Evolutionary conservation across 2,329 filamentous ascomycete genomes (phyloP).

Genomic region (Dichotomopilus funicola): DNA sequence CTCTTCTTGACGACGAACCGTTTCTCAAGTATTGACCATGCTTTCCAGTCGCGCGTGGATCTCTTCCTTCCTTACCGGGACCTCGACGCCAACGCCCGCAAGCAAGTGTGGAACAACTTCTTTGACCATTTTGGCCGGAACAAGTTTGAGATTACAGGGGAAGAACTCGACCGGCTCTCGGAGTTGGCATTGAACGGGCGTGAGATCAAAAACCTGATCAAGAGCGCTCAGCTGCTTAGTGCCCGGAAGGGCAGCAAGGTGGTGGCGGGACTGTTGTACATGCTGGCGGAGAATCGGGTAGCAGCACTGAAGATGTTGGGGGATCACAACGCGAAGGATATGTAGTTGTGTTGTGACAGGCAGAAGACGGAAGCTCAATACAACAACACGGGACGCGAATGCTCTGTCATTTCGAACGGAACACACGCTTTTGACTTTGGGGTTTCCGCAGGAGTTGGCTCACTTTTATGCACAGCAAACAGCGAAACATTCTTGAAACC

Average conservation of each 20-base stretch:
- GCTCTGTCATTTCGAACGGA: background rate
- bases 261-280: constrained; percentile 26
- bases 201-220: constrained; percentile 46
- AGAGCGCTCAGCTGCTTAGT: constrained; percentile 33
- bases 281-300: constrained; percentile 30
- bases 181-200: constrained; percentile 40
- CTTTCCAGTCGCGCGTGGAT: constrained; percentile 34
- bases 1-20: constrained; percentile 35
- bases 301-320: constrained; percentile 14
- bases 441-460: no score
- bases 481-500: no score
- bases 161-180: constrained; percentile 32
- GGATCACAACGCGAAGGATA: background rate
- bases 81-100: constrained; percentile 25
- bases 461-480: no score
- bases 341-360: background rate
- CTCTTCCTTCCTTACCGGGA: constrained; percentile 30
- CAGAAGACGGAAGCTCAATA: no score
- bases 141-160: constrained; percentile 28
- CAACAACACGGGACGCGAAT: background rate
- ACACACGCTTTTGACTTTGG: background rate
- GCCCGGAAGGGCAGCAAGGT: constrained; percentile 28
- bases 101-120: constrained; percentile 33
- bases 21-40: constrained; percentile 31
- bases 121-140: constrained; percentile 26